phyloP scores from a whole-genome alignment of 2,329 filamentous ascomycete species.

The Xylaria sp. region DNA sequence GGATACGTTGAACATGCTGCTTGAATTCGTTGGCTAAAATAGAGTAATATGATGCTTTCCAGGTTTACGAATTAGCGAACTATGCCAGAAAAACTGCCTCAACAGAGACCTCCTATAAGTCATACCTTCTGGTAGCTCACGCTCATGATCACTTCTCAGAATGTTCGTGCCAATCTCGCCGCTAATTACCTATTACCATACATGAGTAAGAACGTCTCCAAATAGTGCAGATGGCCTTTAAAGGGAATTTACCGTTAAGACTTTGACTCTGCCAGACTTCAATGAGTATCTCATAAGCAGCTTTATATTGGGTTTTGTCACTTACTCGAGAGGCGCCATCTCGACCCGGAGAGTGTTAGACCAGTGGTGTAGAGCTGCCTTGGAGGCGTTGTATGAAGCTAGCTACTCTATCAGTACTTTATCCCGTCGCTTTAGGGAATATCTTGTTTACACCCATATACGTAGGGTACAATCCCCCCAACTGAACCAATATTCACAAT shows the following conservation, averaged over 20 bases:
- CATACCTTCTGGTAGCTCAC: conserved; percentile 32
- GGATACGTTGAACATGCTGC: conserved; percentile 30
- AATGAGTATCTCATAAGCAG: background rate
- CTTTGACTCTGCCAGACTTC: background rate
- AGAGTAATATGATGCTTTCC: conserved; percentile 30
- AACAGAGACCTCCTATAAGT: no score
- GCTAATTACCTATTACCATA: background rate
- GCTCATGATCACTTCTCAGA: background rate
- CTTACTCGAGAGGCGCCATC: conserved; percentile 19
- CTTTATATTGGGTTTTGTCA: background rate
- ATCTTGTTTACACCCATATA: conserved; percentile 30
- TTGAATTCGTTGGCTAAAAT: conserved; percentile 30
- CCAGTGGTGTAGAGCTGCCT: conserved; percentile 26
- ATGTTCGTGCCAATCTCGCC: background rate
- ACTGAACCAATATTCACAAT: conserved; percentile 39
- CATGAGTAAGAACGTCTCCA: no score
- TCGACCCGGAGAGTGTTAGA: conserved; percentile 32
- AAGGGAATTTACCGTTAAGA: background rate
- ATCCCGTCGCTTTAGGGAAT: no score
- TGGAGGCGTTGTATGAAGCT: background rate
- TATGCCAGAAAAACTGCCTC: no score
- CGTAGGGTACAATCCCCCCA: conserved; percentile 34
- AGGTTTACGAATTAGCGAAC: background rate
- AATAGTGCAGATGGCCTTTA: background rate
- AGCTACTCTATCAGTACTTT: no score